Conservation (phyloP, 148 eudicot genomes). For the Amaranthus cruentus region DNA sequence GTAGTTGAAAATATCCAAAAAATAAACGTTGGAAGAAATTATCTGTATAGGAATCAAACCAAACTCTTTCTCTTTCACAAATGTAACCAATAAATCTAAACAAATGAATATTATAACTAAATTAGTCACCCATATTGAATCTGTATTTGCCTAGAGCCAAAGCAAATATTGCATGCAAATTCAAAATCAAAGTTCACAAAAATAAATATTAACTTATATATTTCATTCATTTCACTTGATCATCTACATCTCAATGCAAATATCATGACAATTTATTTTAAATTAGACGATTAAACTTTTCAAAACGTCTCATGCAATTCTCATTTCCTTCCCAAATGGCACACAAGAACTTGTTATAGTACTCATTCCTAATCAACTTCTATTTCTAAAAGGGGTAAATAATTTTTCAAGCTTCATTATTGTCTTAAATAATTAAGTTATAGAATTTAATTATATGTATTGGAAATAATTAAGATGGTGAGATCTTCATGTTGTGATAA, state of each 20-base stretch:
- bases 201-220: not conserved
- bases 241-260: constrained; percentile 26
- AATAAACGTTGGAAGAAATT: constrained; percentile 25
- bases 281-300: not conserved
- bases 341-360: too few relatives aligned
- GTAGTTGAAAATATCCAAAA: not conserved
- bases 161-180: constrained; percentile 27
- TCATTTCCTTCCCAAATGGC: constrained; percentile 27
- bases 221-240: constrained; percentile 24
- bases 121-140: constrained; percentile 68
- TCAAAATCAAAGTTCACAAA: constrained; percentile 1
- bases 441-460: not conserved
- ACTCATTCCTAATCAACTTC: constrained; percentile 14
- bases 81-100: constrained; percentile 21
- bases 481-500: constrained; percentile 40
- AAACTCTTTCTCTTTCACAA: constrained; percentile 32
- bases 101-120: constrained; percentile 42
- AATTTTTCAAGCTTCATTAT: not conserved
- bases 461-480: constrained; percentile 37
- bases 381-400: not conserved
- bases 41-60: constrained; percentile 24
- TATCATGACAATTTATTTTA: constrained; percentile 43
- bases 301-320: constrained; percentile 50
- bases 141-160: constrained; percentile 38
- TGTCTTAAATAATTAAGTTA: not conserved